phyloP scores from a whole-genome alignment of 2,329 filamentous ascomycete genomes.

The Helotiales sp. region DNA sequence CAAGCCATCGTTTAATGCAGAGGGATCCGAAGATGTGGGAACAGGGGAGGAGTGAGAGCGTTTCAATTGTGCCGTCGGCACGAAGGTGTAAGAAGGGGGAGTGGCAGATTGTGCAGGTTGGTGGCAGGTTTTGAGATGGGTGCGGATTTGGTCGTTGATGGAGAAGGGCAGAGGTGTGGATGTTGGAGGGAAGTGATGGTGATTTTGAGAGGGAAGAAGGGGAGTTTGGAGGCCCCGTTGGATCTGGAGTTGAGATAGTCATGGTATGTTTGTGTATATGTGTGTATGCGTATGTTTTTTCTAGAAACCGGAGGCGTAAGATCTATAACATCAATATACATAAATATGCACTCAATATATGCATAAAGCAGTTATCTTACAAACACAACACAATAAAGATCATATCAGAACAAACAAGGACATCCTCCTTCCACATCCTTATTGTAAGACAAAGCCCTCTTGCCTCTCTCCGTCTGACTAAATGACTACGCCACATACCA shows the following conservation, averaged over 20 bases:
- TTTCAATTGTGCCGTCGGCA: conserved; percentile 30
- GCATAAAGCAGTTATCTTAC: too few relatives aligned
- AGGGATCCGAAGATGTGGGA: conserved; percentile 36
- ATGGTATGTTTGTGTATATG: neutral
- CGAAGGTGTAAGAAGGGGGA: conserved; percentile 15
- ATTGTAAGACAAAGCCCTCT: too few relatives aligned
- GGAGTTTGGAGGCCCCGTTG: neutral
- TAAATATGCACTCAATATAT: too few relatives aligned
- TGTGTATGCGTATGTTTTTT: too few relatives aligned
- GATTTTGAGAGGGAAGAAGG: neutral
- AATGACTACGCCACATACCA: neutral
- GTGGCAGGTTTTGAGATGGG: neutral
- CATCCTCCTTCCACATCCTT: too few relatives aligned
- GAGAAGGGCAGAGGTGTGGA: neutral
- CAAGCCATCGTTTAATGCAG: conserved; percentile 39
- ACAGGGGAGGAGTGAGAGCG: conserved; percentile 33
- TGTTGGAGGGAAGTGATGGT: neutral
- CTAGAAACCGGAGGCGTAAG: too few relatives aligned
- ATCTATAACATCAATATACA: too few relatives aligned
- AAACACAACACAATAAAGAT: too few relatives aligned
- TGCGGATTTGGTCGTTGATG: neutral
- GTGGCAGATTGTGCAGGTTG: conserved; percentile 34
- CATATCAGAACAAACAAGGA: too few relatives aligned
- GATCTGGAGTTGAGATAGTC: neutral
- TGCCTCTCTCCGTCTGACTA: neutral